Evolutionary conservation across 257 asterid species (phyloP), one percentile per base, ranked within the genome.

Genomic region (Coffea eugenioides): DNA sequence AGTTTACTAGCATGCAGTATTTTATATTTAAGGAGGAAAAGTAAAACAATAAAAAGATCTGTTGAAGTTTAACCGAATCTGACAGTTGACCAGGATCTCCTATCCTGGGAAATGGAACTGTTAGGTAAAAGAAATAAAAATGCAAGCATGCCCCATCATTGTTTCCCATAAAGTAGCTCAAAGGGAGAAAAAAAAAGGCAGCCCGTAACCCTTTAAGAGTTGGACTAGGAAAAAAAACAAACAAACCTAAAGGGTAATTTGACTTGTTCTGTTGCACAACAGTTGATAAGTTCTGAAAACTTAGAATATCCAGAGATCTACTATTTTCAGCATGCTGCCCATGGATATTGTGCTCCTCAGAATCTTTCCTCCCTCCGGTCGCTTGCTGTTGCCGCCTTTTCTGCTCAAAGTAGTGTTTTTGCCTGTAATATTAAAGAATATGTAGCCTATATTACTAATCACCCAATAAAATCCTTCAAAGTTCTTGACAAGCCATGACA

Each of bases 321-420:
- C 74, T 88, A 76, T 85, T 85, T 77, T 87, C 90, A 69, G 23
- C 81, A 16, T 75, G 87, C 75, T 56, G 89, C 75, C 79, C 79
- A 83, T 82, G 79, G 69, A 82, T 73, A 25, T 71, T 83, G 43
- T 83, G 88, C 83, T 86, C 95, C 83, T 85, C 91, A 71, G 82
- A 81, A 84, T 73, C 74, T 72, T 81, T 85, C 83, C 88, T 91
- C 43, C 77, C 80, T 64, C 81, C 88, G 77, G 82, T 78, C 76
- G 48, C 79, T 75, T 76, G 89, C 82, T 87, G 93, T 83, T 88
- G 93, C 34, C 89, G 88, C 84, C 85, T 93, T 91, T 90, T 90
- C 85, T 94, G 97, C 88, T 94, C 98, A 85, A 93, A 94, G 75
- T 91, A 94, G 67, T 91, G 97, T 64, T 86, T 91, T 88, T 93